Conservation (phyloP, 2,329 filamentous ascomycete species). For the Fusarium pseudocircinatum region DNA sequence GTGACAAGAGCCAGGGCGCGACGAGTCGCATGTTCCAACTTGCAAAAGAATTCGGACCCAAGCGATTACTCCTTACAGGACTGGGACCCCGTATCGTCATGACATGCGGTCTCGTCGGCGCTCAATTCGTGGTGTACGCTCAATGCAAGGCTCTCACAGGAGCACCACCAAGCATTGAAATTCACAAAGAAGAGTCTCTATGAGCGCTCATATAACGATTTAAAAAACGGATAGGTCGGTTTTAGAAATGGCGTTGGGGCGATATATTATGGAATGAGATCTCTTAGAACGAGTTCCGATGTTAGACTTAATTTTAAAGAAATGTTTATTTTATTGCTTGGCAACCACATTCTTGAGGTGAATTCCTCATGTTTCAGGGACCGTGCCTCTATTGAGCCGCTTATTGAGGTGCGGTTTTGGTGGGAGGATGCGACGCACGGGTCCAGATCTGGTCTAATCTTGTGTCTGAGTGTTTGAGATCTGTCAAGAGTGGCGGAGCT, state of each 20-base stretch:
- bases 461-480: conserved; percentile 7
- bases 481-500: conserved; percentile 13
- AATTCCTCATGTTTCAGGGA: conserved; percentile 7
- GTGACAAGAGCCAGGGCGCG: conserved; percentile 57
- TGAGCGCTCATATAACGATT: conserved; percentile 9
- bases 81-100: conserved; percentile 62
- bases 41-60: conserved; percentile 61
- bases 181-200: conserved; percentile 58
- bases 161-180: conserved; percentile 61
- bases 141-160: conserved; percentile 64
- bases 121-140: conserved; percentile 65
- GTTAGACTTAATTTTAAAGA: conserved; percentile 1
- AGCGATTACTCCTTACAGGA: conserved; percentile 57
- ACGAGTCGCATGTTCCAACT: conserved; percentile 63
- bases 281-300: conserved; percentile 6
- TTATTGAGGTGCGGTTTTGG: conserved; percentile 26
- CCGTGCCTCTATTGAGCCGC: conserved; percentile 24
- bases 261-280: conserved; percentile 3
- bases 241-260: conserved; percentile 23
- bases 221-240: not conserved
- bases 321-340: not conserved
- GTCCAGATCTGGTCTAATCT: conserved; percentile 14
- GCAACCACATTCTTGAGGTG: not conserved
- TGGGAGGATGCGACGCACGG: conserved; percentile 3
- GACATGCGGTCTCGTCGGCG: conserved; percentile 63